A percentile compares a stretch with the other conserved stretches of the same genome.
These are phyloP conservation scores for Chlorencoelia australis DNA, from an alignment of 2,329 filamentous ascomycete genomes.

Conservation along the genomic window DNA sequence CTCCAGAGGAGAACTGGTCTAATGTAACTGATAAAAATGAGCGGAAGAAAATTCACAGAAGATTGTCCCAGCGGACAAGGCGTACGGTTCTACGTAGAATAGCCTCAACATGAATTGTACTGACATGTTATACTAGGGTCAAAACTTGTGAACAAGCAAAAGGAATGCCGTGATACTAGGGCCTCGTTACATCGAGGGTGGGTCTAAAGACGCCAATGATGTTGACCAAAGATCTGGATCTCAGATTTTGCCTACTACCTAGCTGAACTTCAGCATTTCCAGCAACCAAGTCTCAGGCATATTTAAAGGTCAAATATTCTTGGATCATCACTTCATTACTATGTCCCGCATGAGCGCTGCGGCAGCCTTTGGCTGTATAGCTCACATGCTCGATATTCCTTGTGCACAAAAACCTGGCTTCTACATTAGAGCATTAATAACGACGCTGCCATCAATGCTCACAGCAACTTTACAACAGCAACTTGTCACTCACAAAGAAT, in stretches of 20 bases:
- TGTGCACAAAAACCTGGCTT: constrained; percentile 12
- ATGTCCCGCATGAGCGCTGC: constrained; percentile 9
- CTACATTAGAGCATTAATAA: constrained; percentile 10
- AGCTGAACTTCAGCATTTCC: constrained; percentile 3
- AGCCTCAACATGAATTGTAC: background rate
- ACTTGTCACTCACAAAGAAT: constrained; percentile 11
- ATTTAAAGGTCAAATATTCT: constrained; percentile 8
- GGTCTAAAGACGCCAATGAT: constrained; percentile 3
- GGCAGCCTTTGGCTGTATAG: constrained; percentile 12
- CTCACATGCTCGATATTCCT: constrained; percentile 8
- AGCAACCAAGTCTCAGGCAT: background rate
- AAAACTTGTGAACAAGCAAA: constrained; percentile 8
- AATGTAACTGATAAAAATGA: constrained; percentile 24
- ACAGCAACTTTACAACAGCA: constrained; percentile 15
- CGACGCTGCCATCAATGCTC: constrained; percentile 10
- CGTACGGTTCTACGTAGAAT: constrained; percentile 7
- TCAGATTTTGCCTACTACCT: constrained; percentile 4
- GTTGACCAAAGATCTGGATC: constrained; percentile 1
- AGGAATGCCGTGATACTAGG: background rate
- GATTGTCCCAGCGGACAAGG: constrained; percentile 21
- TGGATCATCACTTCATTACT: constrained; percentile 13
- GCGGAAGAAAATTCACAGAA: constrained; percentile 21
- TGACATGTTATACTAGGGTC: constrained; percentile 8
- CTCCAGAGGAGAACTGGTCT: constrained; percentile 26
- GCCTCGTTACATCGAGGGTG: constrained; percentile 3